These are phyloP conservation scores for Mortierella sp. DNA, from an alignment of 371 early-diverging fungal species.

Conservation along the genomic window DNA sequence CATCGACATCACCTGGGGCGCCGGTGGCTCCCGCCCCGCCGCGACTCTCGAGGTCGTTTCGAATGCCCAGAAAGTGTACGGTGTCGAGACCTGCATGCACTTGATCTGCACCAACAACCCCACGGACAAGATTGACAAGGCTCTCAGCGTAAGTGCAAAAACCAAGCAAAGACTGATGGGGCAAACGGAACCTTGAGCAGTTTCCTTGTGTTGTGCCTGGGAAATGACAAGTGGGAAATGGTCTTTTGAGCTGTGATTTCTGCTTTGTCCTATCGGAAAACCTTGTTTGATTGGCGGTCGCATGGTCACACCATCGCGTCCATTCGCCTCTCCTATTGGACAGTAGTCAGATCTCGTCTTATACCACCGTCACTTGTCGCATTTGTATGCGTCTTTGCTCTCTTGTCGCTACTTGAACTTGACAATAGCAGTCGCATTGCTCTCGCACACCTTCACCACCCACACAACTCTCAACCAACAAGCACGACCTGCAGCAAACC, in stretches of 20 bases:
- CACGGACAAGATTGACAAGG: conserved; percentile 86
- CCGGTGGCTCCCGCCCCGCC: conserved; percentile 93
- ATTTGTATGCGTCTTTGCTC: neutral
- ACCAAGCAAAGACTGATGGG: conserved; percentile 1
- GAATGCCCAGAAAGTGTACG: conserved; percentile 93
- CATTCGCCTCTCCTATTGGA: neutral
- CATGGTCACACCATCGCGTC: conserved; percentile 15
- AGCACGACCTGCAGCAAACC: neutral
- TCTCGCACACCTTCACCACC: conserved; percentile 1
- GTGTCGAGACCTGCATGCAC: conserved; percentile 97
- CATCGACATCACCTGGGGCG: conserved; percentile 97
- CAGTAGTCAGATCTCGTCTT: conserved; percentile 2
- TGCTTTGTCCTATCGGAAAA: conserved; percentile 18
- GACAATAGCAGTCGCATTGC: conserved; percentile 9
- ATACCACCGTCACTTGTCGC: neutral
- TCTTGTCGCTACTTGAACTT: neutral
- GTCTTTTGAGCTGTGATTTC: neutral
- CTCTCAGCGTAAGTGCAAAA: conserved; percentile 72
- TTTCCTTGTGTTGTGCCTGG: neutral
- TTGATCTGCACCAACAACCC: conserved; percentile 98
- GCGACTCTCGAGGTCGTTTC: conserved; percentile 90
- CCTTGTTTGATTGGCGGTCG: conserved; percentile 20
- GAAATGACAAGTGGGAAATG: neutral
- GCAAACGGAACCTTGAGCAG: neutral
- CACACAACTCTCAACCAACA: neutral